Evolutionary conservation across 768 basidiomycete genomes (phyloP).

Genomic region (Tricholoma sp.): DNA sequence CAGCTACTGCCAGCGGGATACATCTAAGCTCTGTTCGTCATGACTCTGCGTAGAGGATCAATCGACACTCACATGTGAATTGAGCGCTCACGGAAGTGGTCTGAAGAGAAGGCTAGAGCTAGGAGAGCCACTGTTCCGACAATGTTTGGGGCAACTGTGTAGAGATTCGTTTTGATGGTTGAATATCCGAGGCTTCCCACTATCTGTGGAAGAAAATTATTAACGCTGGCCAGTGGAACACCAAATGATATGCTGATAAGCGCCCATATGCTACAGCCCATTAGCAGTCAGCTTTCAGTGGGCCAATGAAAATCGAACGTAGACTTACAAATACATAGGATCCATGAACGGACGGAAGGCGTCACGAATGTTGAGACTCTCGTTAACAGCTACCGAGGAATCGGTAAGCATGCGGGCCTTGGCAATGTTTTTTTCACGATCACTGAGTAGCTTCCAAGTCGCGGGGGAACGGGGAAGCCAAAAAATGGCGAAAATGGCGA

Average conservation of each 20-base stretch:
- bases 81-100: conserved; percentile 47
- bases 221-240: conserved; percentile 47
- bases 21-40: conserved; percentile 21
- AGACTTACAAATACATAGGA: conserved; percentile 36
- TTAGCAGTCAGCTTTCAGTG: background rate
- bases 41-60: background rate
- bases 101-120: conserved; percentile 44
- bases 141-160: conserved; percentile 49
- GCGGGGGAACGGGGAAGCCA: conserved; percentile 41
- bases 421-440: conserved; percentile 36
- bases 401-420: conserved; percentile 39
- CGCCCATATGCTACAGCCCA: conserved; percentile 34
- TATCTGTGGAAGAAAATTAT: conserved; percentile 49
- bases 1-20: conserved; percentile 32
- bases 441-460: conserved; percentile 33
- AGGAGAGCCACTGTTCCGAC: conserved; percentile 42
- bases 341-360: conserved; percentile 40
- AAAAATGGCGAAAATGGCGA: conserved; percentile 41
- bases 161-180: conserved; percentile 46
- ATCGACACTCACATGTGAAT: conserved; percentile 22
- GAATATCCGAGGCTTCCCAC: conserved; percentile 41
- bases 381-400: conserved; percentile 39
- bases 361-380: conserved; percentile 35
- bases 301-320: background rate
- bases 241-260: conserved; percentile 40